Percentiles rank a stretch among this genome's conserved stretches.
These are phyloP conservation scores for Fusarium zealandicum DNA, from an alignment of 2,329 filamentous ascomycete species.

Conservation along the genomic window DNA sequence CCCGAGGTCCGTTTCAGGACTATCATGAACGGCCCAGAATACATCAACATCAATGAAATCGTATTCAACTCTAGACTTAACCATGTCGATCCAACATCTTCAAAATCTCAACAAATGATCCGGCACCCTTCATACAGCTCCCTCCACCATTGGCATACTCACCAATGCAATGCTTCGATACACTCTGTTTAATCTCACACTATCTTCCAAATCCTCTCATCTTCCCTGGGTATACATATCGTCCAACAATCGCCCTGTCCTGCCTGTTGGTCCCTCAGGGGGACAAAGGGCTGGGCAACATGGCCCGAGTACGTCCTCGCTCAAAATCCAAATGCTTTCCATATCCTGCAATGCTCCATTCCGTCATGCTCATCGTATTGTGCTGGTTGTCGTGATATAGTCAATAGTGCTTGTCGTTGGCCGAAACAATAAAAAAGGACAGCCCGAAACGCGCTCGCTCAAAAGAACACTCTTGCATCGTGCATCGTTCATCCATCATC, in stretches of 20 bases:
- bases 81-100: too few relatives aligned
- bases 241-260: constrained; percentile 14
- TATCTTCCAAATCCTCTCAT: neutral
- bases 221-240: constrained; percentile 30
- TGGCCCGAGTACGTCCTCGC: constrained; percentile 6
- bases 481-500: constrained; percentile 41
- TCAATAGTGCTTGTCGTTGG: constrained; percentile 18
- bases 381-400: constrained; percentile 16
- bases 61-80: too few relatives aligned
- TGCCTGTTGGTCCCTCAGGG: neutral
- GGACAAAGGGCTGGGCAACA: constrained; percentile 5
- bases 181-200: constrained; percentile 9
- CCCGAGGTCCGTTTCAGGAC: too few relatives aligned
- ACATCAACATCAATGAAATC: too few relatives aligned
- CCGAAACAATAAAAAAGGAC: constrained; percentile 26
- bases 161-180: neutral
- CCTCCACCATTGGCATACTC: neutral
- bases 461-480: constrained; percentile 35
- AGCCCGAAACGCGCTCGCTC: constrained; percentile 39
- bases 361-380: constrained; percentile 15
- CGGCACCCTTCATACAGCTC: neutral
- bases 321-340: neutral
- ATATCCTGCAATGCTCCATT: constrained; percentile 23
- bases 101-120: neutral
- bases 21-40: too few relatives aligned